These are phyloP conservation scores for Arctium lappa DNA, from an alignment of 129 eudicot species.

Conservation along the genomic window DNA sequence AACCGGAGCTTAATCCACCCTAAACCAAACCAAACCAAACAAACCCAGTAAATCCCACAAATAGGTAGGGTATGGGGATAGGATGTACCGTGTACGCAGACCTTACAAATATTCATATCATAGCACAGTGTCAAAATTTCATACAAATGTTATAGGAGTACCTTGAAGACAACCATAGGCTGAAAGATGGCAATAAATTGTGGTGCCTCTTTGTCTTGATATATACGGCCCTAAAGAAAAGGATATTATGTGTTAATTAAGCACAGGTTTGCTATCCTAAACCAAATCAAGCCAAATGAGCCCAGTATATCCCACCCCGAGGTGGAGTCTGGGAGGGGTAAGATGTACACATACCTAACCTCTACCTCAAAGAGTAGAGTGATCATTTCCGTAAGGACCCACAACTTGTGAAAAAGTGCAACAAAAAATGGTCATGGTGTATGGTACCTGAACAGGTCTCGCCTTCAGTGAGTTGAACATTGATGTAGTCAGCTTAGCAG, in stretches of 20 bases:
- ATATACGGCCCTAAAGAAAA: slow-evolving; percentile 67
- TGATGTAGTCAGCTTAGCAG: slow-evolving; percentile 67
- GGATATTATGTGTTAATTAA: background rate
- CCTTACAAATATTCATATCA: background rate
- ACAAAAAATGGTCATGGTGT: background rate
- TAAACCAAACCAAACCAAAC: slow-evolving; percentile 9
- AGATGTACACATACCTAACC: background rate
- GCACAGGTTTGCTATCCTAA: background rate
- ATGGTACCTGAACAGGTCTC: slow-evolving; percentile 76
- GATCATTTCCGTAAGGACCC: background rate
- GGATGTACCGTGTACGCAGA: background rate
- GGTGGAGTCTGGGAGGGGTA: background rate
- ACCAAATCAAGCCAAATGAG: background rate
- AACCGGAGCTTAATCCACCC: slow-evolving; percentile 97
- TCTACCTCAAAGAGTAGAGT: background rate
- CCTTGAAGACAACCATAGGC: slow-evolving; percentile 97
- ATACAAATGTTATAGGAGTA: slow-evolving; percentile 19
- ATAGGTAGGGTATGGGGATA: background rate
- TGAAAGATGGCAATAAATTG: slow-evolving; percentile 91
- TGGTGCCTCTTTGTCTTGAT: slow-evolving; percentile 95
- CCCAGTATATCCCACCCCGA: background rate
- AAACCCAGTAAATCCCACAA: background rate
- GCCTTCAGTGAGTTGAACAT: slow-evolving; percentile 91
- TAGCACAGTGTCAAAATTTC: background rate
- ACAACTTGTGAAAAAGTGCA: background rate